Evolutionary conservation across 2,329 filamentous ascomycete species (phyloP), one percentile per base, ranked within the genome.

Genomic region (Trichoderma koningii): DNA sequence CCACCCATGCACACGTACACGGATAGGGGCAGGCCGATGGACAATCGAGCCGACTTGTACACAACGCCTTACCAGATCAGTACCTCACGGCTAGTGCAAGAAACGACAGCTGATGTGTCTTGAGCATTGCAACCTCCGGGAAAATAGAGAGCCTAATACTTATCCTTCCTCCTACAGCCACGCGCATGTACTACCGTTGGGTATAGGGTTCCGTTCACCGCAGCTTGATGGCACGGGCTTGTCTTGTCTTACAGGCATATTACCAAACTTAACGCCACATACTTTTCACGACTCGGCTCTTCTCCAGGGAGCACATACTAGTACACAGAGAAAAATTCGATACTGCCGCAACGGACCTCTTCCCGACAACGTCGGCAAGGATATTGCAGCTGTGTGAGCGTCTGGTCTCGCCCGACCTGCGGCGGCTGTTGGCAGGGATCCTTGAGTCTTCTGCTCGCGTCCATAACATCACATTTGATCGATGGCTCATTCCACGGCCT

Each of bases 241-340:
- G 21, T 34, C 44, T 41, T 19, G 47, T 30, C 23, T 41, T 30
- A 44, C 57, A 52, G 21, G 57, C 57, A 52, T 52, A 57, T 41
- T 44, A 10, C 57, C 38, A 61, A 52, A 42, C n/a, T 28, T 19
- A 51, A 61, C 57, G 47, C 57, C 57, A 61, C 57, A 2, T 21
- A 23, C 17, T 44, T 26, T 12, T 50, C 34, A 30, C 23, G 34
- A 34, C 41, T 12, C 34, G 26, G 12, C 23, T 28, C 30, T 45
- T 4, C 21, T 50, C 21, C 34, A 34, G 30, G 7, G 30, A 9
- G 28, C 28, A 23, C 21, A 3, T 23, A 23, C 21, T 23, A 3
- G 21, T 23, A 2, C 21, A 23, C 21, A 23, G 21, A 2, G 21
- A 23, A 12, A 12, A 5, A 51, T 28, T n/a, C 28, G n/a, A 23